phyloP scores from a whole-genome alignment of 345 rosid genomes.

The Corchorus capsularis region DNA sequence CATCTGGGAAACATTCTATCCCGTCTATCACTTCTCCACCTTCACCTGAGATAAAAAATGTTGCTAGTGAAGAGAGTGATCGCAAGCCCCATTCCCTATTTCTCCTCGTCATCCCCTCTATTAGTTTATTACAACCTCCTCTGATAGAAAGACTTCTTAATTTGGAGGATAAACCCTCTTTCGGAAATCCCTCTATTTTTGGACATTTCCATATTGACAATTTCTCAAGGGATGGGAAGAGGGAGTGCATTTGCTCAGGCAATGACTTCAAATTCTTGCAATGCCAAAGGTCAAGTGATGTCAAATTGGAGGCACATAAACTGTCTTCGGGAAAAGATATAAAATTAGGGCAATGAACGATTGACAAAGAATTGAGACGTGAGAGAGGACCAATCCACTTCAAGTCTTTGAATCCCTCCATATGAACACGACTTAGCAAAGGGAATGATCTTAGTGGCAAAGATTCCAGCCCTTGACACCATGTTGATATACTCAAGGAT shows the following conservation, averaged over 20 bases:
- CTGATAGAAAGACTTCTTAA: too few species aligned
- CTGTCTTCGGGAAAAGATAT: neutral
- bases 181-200: too few species aligned
- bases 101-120: too few species aligned
- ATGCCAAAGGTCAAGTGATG: neutral
- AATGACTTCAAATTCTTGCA: neutral
- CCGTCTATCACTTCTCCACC: too few species aligned
- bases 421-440: neutral
- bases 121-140: too few species aligned
- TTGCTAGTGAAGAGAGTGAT: too few species aligned
- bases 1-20: too few species aligned
- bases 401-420: neutral
- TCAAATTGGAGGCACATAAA: neutral
- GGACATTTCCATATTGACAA: too few species aligned
- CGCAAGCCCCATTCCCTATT: too few species aligned
- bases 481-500: neutral
- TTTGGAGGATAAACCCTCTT: too few species aligned
- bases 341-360: neutral
- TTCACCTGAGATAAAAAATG: too few species aligned
- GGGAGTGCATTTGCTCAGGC: neutral
- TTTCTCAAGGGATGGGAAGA: too few species aligned
- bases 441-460: conserved; percentile 6
- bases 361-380: neutral
- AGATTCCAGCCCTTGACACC: neutral
- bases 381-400: neutral